A percentile compares a stretch with the other conserved stretches of the same genome.
phyloP scores from a whole-genome alignment of 192 early-diverging fungal genomes.

The Linnemannia schmuckeri region DNA sequence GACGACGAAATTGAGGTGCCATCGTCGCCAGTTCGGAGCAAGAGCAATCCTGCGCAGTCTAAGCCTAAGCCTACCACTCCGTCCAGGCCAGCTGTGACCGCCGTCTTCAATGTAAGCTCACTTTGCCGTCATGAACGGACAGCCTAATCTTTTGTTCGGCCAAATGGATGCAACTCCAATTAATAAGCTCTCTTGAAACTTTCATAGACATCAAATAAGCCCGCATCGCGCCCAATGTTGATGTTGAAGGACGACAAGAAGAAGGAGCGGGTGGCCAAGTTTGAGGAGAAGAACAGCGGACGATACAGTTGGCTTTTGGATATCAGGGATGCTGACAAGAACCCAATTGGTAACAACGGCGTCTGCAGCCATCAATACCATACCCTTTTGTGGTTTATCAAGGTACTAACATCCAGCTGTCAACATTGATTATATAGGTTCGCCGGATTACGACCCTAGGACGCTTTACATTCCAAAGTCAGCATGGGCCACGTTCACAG shows the following conservation, averaged over 20 bases:
- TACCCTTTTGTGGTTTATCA: neutral
- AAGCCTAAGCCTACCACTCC: neutral
- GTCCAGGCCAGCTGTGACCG: conserved; percentile 4
- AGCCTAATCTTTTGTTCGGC: neutral
- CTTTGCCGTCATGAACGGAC: neutral
- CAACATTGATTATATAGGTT: conserved; percentile 34
- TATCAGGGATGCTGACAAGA: conserved; percentile 81
- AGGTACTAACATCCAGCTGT: neutral
- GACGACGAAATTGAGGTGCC: conserved; percentile 35
- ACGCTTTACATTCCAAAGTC: conserved; percentile 85
- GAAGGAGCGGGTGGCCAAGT: conserved; percentile 71
- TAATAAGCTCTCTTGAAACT: neutral
- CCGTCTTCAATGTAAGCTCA: conserved; percentile 29
- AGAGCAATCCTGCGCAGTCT: neutral
- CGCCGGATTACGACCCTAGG: conserved; percentile 91
- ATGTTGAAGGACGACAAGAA: conserved; percentile 53
- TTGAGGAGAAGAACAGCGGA: conserved; percentile 88
- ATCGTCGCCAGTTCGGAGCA: conserved; percentile 22
- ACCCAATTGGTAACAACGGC: conserved; percentile 61
- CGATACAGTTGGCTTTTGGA: conserved; percentile 91
- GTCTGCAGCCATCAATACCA: neutral
- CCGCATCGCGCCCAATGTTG: conserved; percentile 20
- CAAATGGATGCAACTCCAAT: neutral
- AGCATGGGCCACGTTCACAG: conserved; percentile 90
- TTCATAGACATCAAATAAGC: neutral